phyloP scores from a whole-genome alignment of 2,329 filamentous ascomycete species.

The Aaosphaeria pasadenensis region DNA sequence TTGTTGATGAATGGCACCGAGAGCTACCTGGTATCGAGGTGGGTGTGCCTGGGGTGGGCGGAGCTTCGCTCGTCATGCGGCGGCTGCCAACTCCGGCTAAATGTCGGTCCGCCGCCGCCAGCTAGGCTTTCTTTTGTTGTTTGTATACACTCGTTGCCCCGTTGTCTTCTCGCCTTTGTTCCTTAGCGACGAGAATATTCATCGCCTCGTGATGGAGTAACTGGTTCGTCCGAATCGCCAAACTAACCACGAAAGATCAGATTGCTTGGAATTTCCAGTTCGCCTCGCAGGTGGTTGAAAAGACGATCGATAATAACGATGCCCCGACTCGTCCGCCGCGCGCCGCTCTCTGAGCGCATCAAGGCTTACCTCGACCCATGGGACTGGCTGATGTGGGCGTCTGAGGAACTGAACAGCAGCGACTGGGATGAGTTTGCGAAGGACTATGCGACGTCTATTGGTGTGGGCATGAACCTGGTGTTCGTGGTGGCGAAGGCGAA shows the following conservation, averaged over 20 bases:
- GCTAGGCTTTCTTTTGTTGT: neutral
- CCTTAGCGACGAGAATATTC: neutral
- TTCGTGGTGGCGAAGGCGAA: conserved; percentile 85
- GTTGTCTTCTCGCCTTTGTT: neutral
- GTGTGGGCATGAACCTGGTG: conserved; percentile 70
- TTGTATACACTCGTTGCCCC: neutral
- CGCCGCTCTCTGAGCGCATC: conserved; percentile 77
- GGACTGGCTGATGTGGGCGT: conserved; percentile 87
- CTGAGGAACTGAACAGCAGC: conserved; percentile 86
- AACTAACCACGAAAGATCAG: too few relatives aligned
- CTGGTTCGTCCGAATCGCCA: too few relatives aligned
- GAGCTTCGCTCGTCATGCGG: conserved; percentile 23
- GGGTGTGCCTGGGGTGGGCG: conserved; percentile 3
- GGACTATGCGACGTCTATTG: conserved; percentile 71
- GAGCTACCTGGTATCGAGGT: conserved; percentile 3
- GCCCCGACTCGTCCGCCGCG: conserved; percentile 79
- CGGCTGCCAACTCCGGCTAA: conserved; percentile 8
- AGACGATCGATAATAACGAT: conserved; percentile 39
- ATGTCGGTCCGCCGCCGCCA: conserved; percentile 10
- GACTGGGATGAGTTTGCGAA: conserved; percentile 81
- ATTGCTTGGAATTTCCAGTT: too few relatives aligned
- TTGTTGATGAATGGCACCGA: conserved; percentile 2
- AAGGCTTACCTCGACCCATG: conserved; percentile 77
- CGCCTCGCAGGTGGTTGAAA: too few relatives aligned
- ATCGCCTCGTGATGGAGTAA: neutral